Evolutionary conservation across 2,329 filamentous ascomycete genomes (phyloP), one percentile per base, ranked within the genome.

Genomic region (Didymella segeticola): DNA sequence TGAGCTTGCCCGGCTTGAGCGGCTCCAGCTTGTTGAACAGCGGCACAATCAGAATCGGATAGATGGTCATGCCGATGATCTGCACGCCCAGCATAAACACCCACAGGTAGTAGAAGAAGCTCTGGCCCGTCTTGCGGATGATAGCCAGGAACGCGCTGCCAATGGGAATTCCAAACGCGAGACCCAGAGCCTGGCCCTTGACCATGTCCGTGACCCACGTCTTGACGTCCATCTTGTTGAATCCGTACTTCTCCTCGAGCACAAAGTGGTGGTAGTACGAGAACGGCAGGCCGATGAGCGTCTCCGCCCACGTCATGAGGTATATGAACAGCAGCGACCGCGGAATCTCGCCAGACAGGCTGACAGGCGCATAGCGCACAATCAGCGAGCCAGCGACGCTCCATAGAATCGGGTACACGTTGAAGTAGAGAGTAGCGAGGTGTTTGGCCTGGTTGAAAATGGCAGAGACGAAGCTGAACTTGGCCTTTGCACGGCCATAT

Each of bases 101-200:
- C 93, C 93, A 99, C 52, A 99, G 86, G 75, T 97, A 99, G 80
- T 96, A 96, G 83, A 98, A 97, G 83, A 99, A 99, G 72, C 88
- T 86, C 72, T 89, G 90, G 62, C 95, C 95, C 11, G 96, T 97
- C 79, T 89, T 90, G 78, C 96, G 89, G 68, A 99, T 89, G 72
- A 99, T 99, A 75, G 90, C 86, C 69, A 98, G 84, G 81, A 99
- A 96, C 34, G 88, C 95, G 62, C 91, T 90, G 59, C 97, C 89
- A 64, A 99, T 89, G 0, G 96, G 95, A 45, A 91, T 87, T 56
- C 91, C 89, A 54, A 99, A 83, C 41, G 86, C 86, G 63, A 96
- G 82, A 45, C 88, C 86, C 54, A 99, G 84, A 64, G 90, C 82
- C 75, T 96, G 92, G 26, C 89, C 87, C 83, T 99, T 99, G 79